Percentiles rank a stretch among this genome's conserved stretches.
Conservation (phyloP, 345 rosid genomes). For the Citrus cavaleriei region DNA sequence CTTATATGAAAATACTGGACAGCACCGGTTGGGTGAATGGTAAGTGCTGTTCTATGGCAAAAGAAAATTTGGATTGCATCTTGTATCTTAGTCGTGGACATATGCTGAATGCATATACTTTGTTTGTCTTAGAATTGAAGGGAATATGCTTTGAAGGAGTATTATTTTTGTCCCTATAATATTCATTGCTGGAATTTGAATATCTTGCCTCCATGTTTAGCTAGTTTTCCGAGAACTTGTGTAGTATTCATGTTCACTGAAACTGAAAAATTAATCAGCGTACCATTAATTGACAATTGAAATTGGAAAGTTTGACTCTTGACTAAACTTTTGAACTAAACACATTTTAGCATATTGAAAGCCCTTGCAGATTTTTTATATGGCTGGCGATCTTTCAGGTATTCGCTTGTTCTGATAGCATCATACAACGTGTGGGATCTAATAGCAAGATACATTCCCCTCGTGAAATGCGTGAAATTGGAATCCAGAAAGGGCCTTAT, state of each 20-base stretch:
- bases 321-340: no score
- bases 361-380: neutral
- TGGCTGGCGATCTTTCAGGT: slow-evolving; percentile 39
- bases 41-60: slow-evolving; percentile 6
- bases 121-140: neutral
- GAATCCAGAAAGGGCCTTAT: slow-evolving; percentile 66
- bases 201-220: neutral
- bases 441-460: slow-evolving; percentile 61
- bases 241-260: neutral
- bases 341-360: no score
- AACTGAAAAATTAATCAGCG: neutral
- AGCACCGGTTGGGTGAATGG: slow-evolving; percentile 62
- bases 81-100: neutral
- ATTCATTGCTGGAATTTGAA: neutral
- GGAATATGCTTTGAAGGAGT: neutral
- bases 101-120: neutral
- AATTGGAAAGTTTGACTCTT: no score
- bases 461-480: slow-evolving; percentile 47
- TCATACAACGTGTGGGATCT: slow-evolving; percentile 67
- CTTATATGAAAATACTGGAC: slow-evolving; percentile 72
- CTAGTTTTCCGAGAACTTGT: no score
- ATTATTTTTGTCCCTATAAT: neutral
- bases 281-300: no score
- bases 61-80: neutral
- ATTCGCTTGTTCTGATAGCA: slow-evolving; percentile 62